Evolutionary conservation across 2,329 filamentous ascomycete genomes (phyloP).

Genomic region (Arthroderma sp.): DNA sequence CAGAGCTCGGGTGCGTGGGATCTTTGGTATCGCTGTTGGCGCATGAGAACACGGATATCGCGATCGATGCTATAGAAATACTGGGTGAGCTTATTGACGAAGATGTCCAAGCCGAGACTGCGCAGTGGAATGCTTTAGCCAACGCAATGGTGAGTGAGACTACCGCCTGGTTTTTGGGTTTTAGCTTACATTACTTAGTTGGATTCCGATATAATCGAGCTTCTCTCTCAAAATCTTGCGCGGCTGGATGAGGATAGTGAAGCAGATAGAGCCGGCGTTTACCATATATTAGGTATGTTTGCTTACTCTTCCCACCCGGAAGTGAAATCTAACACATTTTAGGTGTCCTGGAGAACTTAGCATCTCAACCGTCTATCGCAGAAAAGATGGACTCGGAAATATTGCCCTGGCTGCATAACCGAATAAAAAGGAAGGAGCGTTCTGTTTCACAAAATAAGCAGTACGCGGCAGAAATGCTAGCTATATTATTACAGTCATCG

Average conservation of each 20-base stretch:
- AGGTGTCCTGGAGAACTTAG: slow-evolving; percentile 70
- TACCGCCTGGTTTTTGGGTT: too few relatives aligned
- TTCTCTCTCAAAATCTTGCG: slow-evolving; percentile 46
- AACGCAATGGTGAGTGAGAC: slow-evolving; percentile 37
- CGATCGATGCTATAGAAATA: slow-evolving; percentile 80
- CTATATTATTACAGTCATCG: slow-evolving; percentile 72
- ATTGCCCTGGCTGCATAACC: slow-evolving; percentile 61
- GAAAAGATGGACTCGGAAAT: slow-evolving; percentile 59
- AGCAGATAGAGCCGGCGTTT: slow-evolving; percentile 70
- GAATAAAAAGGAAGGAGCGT: slow-evolving; percentile 57
- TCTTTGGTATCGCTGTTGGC: slow-evolving; percentile 71
- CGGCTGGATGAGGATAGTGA: slow-evolving; percentile 62
- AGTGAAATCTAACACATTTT: neutral
- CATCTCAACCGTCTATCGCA: slow-evolving; percentile 54
- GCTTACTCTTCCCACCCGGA: neutral
- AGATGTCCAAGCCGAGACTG: slow-evolving; percentile 67
- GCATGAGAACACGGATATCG: slow-evolving; percentile 95
- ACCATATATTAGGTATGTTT: slow-evolving; percentile 54
- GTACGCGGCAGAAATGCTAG: slow-evolving; percentile 82
- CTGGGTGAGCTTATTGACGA: slow-evolving; percentile 87
- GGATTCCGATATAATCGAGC: slow-evolving; percentile 30
- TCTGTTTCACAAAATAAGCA: slow-evolving; percentile 80
- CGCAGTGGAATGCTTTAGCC: slow-evolving; percentile 68
- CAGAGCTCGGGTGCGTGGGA: slow-evolving; percentile 55
- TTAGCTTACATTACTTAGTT: slow-evolving; percentile 17